Evolutionary conservation across 2,329 filamentous ascomycete genomes (phyloP).

Genomic region (Emmonsia crescens): DNA sequence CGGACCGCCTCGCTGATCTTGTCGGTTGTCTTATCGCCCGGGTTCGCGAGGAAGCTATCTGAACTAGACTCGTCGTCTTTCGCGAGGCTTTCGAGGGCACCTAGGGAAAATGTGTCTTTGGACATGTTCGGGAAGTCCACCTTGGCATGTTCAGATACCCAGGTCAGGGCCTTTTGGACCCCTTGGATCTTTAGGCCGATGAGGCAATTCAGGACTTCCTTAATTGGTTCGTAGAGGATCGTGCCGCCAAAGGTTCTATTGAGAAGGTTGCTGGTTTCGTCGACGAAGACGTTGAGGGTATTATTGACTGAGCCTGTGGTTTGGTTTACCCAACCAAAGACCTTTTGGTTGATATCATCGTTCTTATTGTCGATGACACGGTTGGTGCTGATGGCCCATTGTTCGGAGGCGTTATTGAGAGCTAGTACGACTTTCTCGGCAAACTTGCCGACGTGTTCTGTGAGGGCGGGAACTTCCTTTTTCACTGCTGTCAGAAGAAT

Average conservation of each 20-base stretch:
- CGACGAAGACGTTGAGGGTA: conserved; percentile 72
- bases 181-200: conserved; percentile 75
- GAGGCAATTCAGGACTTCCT: conserved; percentile 74
- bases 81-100: conserved; percentile 50
- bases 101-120: conserved; percentile 72
- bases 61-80: conserved; percentile 42
- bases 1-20: conserved; percentile 68
- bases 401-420: conserved; percentile 59
- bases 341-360: conserved; percentile 65
- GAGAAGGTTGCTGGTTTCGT: conserved; percentile 63
- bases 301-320: conserved; percentile 73
- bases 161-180: conserved; percentile 81
- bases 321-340: conserved; percentile 79
- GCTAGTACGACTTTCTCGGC: conserved; percentile 64
- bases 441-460: conserved; percentile 65
- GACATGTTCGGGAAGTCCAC: conserved; percentile 68
- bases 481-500: conserved; percentile 64
- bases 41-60: conserved; percentile 64
- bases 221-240: conserved; percentile 64
- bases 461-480: conserved; percentile 64
- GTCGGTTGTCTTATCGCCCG: conserved; percentile 62
- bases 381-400: conserved; percentile 71
- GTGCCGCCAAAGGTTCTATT: conserved; percentile 73
- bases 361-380: conserved; percentile 54
- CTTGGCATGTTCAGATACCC: conserved; percentile 80